These are phyloP conservation scores for Macadamia tetraphylla DNA, from an alignment of 164 flowering plant species.

Conservation along the genomic window DNA sequence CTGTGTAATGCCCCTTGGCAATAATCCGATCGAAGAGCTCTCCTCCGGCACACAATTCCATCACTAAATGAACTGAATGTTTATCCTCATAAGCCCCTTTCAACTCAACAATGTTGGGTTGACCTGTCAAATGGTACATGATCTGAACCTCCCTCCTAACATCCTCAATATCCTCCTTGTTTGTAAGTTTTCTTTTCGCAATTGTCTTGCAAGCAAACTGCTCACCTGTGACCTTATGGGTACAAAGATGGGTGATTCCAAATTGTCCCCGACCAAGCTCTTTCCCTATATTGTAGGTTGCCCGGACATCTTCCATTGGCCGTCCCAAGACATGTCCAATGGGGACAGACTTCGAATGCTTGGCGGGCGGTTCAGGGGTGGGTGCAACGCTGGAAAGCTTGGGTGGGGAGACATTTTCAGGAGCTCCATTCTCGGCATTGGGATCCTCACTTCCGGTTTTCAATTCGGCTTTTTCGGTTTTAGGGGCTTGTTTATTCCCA, in stretches of 20 bases:
- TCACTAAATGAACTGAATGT: conserved; percentile 65
- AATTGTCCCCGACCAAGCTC: conserved; percentile 86
- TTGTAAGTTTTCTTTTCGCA: conserved; percentile 58
- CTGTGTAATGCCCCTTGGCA: conserved; percentile 65
- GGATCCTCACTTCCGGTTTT: not conserved
- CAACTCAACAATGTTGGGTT: conserved; percentile 65
- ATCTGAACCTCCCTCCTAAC: conserved; percentile 74
- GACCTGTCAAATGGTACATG: conserved; percentile 74
- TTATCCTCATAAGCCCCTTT: conserved; percentile 76
- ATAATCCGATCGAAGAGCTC: conserved; percentile 71
- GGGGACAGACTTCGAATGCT: conserved; percentile 29
- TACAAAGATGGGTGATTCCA: conserved; percentile 69
- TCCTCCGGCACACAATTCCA: conserved; percentile 85
- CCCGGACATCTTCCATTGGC: conserved; percentile 69
- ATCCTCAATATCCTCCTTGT: conserved; percentile 65
- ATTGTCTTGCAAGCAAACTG: conserved; percentile 82
- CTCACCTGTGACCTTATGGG: conserved; percentile 52
- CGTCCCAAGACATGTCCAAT: conserved; percentile 64
- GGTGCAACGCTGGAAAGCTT: conserved; percentile 9
- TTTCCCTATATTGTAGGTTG: conserved; percentile 51
- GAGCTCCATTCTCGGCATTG: not conserved
- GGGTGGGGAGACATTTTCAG: conserved; percentile 11
- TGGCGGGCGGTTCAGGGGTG: conserved; percentile 13
- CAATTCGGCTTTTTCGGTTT: conserved; percentile 9
- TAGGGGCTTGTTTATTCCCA: conserved; percentile 12